These are phyloP conservation scores for Pyrenochaeta sp. DNA, from an alignment of 2,329 filamentous ascomycete genomes.

Conservation along the genomic window DNA sequence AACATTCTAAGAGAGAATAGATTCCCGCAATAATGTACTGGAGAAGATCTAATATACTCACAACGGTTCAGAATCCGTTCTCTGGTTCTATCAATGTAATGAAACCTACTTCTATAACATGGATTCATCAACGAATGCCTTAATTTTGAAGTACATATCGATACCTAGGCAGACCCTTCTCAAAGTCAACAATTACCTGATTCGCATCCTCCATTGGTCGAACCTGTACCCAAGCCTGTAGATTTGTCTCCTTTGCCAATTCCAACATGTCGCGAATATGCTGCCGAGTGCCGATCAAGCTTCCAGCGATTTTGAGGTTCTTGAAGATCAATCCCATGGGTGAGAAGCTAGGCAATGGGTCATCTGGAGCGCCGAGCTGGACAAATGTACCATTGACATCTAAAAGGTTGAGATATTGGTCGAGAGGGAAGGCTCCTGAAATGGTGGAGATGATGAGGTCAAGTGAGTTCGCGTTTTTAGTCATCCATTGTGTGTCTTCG, in stretches of 20 bases:
- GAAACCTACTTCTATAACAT: too few species aligned
- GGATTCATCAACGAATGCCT: background rate
- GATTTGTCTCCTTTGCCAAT: slow-evolving; percentile 50
- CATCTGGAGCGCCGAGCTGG: slow-evolving; percentile 73
- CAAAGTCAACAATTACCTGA: slow-evolving; percentile 49
- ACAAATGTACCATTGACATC: slow-evolving; percentile 68
- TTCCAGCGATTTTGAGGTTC: slow-evolving; percentile 69
- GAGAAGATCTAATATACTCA: too few species aligned
- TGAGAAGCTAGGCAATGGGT: slow-evolving; percentile 59
- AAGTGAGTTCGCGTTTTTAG: slow-evolving; percentile 61
- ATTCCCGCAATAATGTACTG: too few species aligned
- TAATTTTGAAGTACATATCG: slow-evolving; percentile 50
- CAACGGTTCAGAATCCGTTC: too few species aligned
- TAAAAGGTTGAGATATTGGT: slow-evolving; percentile 68
- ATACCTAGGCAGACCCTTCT: slow-evolving; percentile 53
- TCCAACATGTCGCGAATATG: slow-evolving; percentile 65
- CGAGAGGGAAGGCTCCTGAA: slow-evolving; percentile 64
- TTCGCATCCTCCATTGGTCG: slow-evolving; percentile 51
- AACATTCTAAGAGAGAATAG: too few species aligned
- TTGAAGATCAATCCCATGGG: slow-evolving; percentile 62
- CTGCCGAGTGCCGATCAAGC: slow-evolving; percentile 68
- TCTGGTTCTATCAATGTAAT: too few species aligned
- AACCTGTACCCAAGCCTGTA: slow-evolving; percentile 54
- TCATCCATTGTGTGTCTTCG: slow-evolving; percentile 67
- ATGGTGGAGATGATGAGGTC: slow-evolving; percentile 69